A percentile compares a stretch with the other conserved stretches of the same genome.
These are phyloP conservation scores for Tolypocladium inflatum DNA, from an alignment of 2,329 filamentous ascomycete species.

Conservation along the genomic window DNA sequence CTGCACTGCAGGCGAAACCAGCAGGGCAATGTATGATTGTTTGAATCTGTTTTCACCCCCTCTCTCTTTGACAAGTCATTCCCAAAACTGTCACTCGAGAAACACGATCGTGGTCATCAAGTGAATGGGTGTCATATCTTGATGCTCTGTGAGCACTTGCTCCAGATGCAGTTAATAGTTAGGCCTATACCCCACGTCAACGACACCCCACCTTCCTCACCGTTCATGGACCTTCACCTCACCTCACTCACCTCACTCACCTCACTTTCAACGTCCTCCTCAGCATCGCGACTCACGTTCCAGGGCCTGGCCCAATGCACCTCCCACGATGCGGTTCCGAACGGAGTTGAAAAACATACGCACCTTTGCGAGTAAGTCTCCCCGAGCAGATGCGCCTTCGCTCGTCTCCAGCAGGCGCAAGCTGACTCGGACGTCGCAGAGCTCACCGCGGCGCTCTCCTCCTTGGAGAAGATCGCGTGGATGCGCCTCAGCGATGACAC, in stretches of 20 bases:
- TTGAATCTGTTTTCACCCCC: not conserved
- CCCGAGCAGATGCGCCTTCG: not conserved
- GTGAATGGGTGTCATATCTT: too few relatives aligned
- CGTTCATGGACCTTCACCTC: not conserved
- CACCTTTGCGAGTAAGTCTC: slow-evolving; percentile 50
- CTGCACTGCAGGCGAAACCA: not conserved
- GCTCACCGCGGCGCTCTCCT: slow-evolving; percentile 53
- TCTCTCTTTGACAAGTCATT: too few relatives aligned
- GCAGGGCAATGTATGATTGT: not conserved
- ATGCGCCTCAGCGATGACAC: slow-evolving; percentile 79
- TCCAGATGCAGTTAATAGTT: not conserved
- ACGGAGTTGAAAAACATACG: slow-evolving; percentile 57
- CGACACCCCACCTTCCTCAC: not conserved
- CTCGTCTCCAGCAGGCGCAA: not conserved
- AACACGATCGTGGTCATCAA: too few relatives aligned
- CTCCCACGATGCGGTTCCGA: slow-evolving; percentile 51
- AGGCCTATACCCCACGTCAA: not conserved
- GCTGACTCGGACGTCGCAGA: slow-evolving; percentile 25
- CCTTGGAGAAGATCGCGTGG: slow-evolving; percentile 79
- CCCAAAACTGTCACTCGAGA: too few relatives aligned
- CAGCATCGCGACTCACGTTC: not conserved
- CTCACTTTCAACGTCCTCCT: not conserved
- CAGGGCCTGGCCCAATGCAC: not conserved
- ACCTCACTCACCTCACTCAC: not conserved
- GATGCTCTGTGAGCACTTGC: not conserved